Evolutionary conservation across 306 rosid genomes (phyloP), one percentile per base, ranked within the genome.

Genomic region (Lithocarpus polystachyus): DNA sequence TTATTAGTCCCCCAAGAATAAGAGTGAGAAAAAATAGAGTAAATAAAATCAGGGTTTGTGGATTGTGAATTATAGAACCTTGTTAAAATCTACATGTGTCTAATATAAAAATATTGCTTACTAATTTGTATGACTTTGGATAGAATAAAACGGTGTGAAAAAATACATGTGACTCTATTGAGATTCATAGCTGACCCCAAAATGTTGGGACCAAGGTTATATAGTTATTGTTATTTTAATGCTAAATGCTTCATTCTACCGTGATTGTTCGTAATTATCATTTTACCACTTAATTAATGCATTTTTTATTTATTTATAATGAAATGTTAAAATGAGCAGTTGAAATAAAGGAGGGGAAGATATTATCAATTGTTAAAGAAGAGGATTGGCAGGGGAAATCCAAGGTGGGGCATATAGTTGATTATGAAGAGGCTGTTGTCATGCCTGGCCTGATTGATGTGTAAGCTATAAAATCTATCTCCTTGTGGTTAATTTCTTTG

Each of bases 361-460:
- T 95, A 28, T 64, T 28, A 6, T 86, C 98, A 56, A 55, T 95
- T 45, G 79, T 91, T 56, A 87, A 87, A 86, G 93, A 88, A 77
- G 86, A 87, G 77, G 87, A 81, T 26, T 83, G 78, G 76, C 73
- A 77, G 24, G 86, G 77, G 72, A 81, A 73, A 71, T 84, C 86
- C 79, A 64, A 35, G 84, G 80, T 77, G 18, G 81, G 68, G 55
- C 79, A 86, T 64, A 82, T 91, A 43, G 74, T 91, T 81, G 96
- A 91, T 82, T 95, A 91, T 75, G 90, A 89, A 80, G 94, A 95
- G 37, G 91, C 97, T 71, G 96, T 93, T 81, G 77, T 95, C 75
- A 90, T 93, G 97, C 99, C 98, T 55, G 99, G 99, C 82, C 78
- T 95, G 87, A 89, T 93, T 80, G 99, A 95, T 73, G 91, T 90